Evolutionary conservation across 2,329 filamentous ascomycete genomes (phyloP).

Genomic region (Alternaria incomplexa): DNA sequence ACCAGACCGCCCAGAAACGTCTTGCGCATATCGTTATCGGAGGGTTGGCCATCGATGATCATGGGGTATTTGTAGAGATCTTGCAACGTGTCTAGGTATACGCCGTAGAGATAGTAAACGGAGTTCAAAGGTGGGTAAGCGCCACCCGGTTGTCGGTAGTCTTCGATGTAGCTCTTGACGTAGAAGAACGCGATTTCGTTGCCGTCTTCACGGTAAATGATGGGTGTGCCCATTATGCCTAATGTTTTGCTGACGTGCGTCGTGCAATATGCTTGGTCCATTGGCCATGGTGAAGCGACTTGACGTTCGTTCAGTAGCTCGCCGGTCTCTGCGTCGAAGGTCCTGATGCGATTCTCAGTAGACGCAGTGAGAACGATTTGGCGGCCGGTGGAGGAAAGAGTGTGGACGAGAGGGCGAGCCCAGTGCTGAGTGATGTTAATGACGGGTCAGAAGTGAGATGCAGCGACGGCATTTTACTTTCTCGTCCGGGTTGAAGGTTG

Average conservation of each 20-base stretch:
- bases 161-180: slow-evolving; percentile 35
- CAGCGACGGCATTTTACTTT: slow-evolving; percentile 20
- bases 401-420: slow-evolving; percentile 57
- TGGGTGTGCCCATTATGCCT: slow-evolving; percentile 29
- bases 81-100: slow-evolving; percentile 49
- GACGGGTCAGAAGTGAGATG: background rate
- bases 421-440: slow-evolving; percentile 44
- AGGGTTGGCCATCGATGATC: slow-evolving; percentile 54
- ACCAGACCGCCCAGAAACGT: slow-evolving; percentile 61
- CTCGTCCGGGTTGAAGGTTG: slow-evolving; percentile 43
- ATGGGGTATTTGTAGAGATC: slow-evolving; percentile 56
- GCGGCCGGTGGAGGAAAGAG: slow-evolving; percentile 37
- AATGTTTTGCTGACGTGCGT: slow-evolving; percentile 17
- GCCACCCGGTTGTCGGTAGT: slow-evolving; percentile 32
- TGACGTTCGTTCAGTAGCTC: slow-evolving; percentile 20
- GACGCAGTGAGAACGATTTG: slow-evolving; percentile 28
- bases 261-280: slow-evolving; percentile 17
- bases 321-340: slow-evolving; percentile 25
- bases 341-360: slow-evolving; percentile 24
- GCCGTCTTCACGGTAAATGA: slow-evolving; percentile 29
- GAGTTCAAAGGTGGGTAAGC: slow-evolving; percentile 45
- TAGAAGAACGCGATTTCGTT: slow-evolving; percentile 40
- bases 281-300: slow-evolving; percentile 21
- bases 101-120: slow-evolving; percentile 50
- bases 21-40: slow-evolving; percentile 56